These are phyloP conservation scores for Pichiaceae sp. DNA, from an alignment of 1,139 yeast genomes.

Conservation along the genomic window DNA sequence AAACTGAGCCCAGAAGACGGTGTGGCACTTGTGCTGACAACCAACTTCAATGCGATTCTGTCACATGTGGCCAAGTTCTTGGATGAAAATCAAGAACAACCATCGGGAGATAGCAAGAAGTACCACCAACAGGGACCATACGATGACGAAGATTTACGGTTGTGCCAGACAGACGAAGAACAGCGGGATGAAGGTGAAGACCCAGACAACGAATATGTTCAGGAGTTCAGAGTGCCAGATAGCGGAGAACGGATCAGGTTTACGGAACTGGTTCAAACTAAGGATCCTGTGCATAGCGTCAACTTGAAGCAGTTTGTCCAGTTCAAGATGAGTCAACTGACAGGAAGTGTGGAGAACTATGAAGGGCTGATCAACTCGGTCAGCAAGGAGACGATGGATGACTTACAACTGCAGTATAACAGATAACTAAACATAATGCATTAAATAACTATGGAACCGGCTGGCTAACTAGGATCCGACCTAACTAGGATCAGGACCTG, in stretches of 20 bases:
- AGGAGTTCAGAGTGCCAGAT: constrained; percentile 29
- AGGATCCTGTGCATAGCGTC: constrained; percentile 56
- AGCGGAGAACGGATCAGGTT: constrained; percentile 55
- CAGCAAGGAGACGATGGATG: constrained; percentile 17
- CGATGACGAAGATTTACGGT: constrained; percentile 39
- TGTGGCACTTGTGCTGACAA: constrained; percentile 44
- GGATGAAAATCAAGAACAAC: constrained; percentile 65
- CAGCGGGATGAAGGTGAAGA: constrained; percentile 15
- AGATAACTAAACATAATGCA: neutral
- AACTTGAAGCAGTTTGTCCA: constrained; percentile 29
- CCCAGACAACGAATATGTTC: constrained; percentile 29
- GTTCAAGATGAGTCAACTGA: constrained; percentile 8
- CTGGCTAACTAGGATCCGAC: no score
- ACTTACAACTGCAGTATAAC: constrained; percentile 12
- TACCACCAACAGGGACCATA: constrained; percentile 52
- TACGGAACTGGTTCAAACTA: constrained; percentile 33
- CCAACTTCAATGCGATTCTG: constrained; percentile 33
- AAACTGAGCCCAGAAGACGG: constrained; percentile 39
- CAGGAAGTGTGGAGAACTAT: constrained; percentile 9
- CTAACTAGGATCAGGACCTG: constrained; percentile 12
- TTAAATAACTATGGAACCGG: no score
- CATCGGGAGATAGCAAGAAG: constrained; percentile 51
- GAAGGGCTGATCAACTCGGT: constrained; percentile 12
- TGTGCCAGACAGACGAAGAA: constrained; percentile 21
- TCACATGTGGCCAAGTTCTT: constrained; percentile 50